Evolutionary conservation across 495 filamentous ascomycete genomes (phyloP).

Genomic region (Mytilinidion resinicola): DNA sequence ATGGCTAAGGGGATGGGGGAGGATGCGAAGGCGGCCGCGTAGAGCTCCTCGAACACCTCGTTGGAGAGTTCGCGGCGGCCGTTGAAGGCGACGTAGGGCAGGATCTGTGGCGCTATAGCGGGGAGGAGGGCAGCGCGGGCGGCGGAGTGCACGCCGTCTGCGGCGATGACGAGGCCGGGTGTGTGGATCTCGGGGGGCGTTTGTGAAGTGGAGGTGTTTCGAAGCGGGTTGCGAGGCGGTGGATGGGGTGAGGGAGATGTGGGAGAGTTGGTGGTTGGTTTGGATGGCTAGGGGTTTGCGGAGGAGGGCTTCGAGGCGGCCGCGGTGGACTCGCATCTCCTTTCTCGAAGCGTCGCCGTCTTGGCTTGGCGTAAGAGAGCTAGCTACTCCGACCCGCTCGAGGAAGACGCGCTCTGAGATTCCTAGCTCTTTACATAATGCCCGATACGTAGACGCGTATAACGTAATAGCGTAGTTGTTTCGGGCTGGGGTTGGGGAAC

Average conservation of each 20-base stretch:
- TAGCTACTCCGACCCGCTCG: slow-evolving; percentile 28
- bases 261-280: too few species aligned
- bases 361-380: too few species aligned
- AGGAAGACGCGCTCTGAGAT: slow-evolving; percentile 31
- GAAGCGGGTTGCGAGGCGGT: slow-evolving; percentile 23
- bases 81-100: slow-evolving; percentile 40
- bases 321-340: too few species aligned
- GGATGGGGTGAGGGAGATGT: background rate
- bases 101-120: slow-evolving; percentile 25
- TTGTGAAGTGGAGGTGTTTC: slow-evolving; percentile 11
- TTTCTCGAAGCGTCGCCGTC: slow-evolving; percentile 6
- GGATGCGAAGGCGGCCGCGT: slow-evolving; percentile 19
- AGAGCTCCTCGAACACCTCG: slow-evolving; percentile 16
- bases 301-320: too few species aligned
- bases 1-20: slow-evolving; percentile 1
- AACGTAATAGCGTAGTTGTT: slow-evolving; percentile 38
- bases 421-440: slow-evolving; percentile 33
- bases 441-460: slow-evolving; percentile 31
- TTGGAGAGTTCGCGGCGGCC: slow-evolving; percentile 32
- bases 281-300: too few species aligned
- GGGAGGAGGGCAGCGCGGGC: slow-evolving; percentile 30
- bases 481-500: slow-evolving; percentile 12
- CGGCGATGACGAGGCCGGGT: slow-evolving; percentile 29
- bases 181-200: slow-evolving; percentile 19
- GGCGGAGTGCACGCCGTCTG: slow-evolving; percentile 38